Percentiles rank a stretch among this genome's conserved stretches.
Evolutionary conservation across 1,284 basidiomycete genomes (phyloP).

Genomic region (Hymenochaete sp.): DNA sequence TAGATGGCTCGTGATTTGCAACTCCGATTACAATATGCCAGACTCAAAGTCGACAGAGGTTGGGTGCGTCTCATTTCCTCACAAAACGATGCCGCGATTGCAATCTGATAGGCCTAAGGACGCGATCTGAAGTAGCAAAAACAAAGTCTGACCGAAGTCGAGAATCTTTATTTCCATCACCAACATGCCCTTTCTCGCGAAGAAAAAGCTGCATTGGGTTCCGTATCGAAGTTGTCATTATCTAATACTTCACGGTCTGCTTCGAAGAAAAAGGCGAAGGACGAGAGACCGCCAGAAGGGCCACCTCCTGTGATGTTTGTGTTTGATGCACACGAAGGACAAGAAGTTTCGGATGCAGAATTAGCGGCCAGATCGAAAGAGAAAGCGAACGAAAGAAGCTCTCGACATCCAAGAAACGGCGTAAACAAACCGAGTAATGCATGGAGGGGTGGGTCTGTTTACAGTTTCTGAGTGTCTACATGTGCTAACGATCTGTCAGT

Average conservation of each 20-base stretch:
- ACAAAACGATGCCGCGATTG: background rate
- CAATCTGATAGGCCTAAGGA: background rate
- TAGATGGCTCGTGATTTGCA: constrained; percentile 71
- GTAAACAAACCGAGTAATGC: no score
- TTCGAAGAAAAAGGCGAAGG: background rate
- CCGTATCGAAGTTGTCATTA: background rate
- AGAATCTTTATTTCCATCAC: constrained; percentile 70
- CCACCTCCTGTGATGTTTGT: background rate
- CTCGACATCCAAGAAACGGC: no score
- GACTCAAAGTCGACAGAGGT: constrained; percentile 70
- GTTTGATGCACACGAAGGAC: constrained; percentile 17
- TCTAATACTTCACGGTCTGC: background rate
- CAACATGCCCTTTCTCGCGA: constrained; percentile 31
- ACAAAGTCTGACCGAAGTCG: constrained; percentile 67
- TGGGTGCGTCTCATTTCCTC: constrained; percentile 54
- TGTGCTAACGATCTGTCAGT: no score
- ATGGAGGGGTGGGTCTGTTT: no score
- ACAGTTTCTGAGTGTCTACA: no score
- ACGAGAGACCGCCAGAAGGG: constrained; percentile 13
- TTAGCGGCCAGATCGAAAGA: no score
- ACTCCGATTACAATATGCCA: constrained; percentile 66
- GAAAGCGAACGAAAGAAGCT: no score
- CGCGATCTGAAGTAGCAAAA: constrained; percentile 41
- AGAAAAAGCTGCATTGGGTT: background rate
- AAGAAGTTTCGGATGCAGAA: constrained; percentile 3